Evolutionary conservation across 805 yeast genomes (phyloP), one percentile per base, ranked within the genome.

Genomic region (Saccharomycopsis fibuligera): DNA sequence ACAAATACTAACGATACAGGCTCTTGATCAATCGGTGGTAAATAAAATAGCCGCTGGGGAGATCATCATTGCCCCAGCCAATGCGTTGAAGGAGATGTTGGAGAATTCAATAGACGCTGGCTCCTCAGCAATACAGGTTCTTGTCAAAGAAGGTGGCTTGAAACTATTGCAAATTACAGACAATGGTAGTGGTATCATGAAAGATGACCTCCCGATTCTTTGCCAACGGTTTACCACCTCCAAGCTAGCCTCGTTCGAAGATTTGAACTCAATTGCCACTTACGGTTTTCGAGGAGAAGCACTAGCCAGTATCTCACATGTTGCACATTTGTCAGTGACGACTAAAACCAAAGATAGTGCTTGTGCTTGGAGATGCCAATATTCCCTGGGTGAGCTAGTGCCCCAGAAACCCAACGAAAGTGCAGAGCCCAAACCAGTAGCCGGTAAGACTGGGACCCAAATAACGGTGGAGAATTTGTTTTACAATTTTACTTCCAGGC

Each of bases 271-370:
- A 3, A 76, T 93, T 22, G 68, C 75, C 21, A 90, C 98, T 0
- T 88, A 88, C 62, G 99, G 99, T 3, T 93, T 93, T 62, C 73
- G 99, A 48, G 99, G 99, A 14, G 99, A 93, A 64, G 99, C 99
- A 0, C 69, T 93, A 43, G 96, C 98, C 1, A 82, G 93, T 60
- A 90, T 93, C 5, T 88, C 96, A 0, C 96, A 91, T 60, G 83
- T 93, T 19, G 74, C 97, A 0, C 83, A 89, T 50, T 68, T 93
- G 1, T 73, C 87, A 0, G 95, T 93, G 4, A 73, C 81, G 1
- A 86, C 97, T 0, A 89, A 86, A 63, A 78, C 85, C 0, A 59
- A 56, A 5, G 73, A 66, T 1, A 75, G 81, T 1, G 67, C 73
- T 0, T 74, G 87, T 58, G 97, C 96, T 0, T 83, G 84, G 76